Percentiles rank a stretch among this genome's conserved stretches.
Evolutionary conservation across 148 eudicot genomes (phyloP).

Genomic region (Rhododendron molle): DNA sequence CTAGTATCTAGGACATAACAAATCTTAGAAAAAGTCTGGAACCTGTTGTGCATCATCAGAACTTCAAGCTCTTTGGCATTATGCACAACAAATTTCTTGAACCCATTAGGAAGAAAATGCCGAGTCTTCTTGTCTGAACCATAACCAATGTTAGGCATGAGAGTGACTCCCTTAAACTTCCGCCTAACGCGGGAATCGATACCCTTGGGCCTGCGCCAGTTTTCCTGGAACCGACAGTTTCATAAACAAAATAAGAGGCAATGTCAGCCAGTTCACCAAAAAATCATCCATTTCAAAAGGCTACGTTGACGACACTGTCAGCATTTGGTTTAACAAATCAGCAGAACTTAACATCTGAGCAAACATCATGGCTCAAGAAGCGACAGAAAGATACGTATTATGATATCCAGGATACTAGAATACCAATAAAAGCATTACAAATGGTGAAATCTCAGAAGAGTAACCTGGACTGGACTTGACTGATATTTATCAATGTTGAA

Average conservation of each 20-base stretch:
- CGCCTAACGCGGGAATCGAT: slow-evolving; percentile 34
- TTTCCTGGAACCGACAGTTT: slow-evolving; percentile 15
- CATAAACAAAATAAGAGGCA: background rate
- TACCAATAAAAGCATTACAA: background rate
- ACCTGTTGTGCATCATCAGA: slow-evolving; percentile 19
- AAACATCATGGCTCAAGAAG: background rate
- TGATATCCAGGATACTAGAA: background rate
- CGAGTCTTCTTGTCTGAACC: slow-evolving; percentile 31
- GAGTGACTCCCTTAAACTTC: slow-evolving; percentile 28
- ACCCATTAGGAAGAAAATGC: slow-evolving; percentile 25
- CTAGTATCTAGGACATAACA: background rate
- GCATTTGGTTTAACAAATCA: background rate
- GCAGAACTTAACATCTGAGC: background rate
- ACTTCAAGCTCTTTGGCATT: slow-evolving; percentile 18
- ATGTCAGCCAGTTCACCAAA: background rate
- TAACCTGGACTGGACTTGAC: background rate
- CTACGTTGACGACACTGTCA: background rate
- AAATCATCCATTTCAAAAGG: background rate
- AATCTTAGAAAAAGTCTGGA: background rate
- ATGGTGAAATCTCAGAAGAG: background rate
- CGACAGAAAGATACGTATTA: background rate
- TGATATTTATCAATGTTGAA: background rate
- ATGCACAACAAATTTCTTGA: slow-evolving; percentile 27
- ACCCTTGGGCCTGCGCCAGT: slow-evolving; percentile 40
- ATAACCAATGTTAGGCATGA: slow-evolving; percentile 33